phyloP scores from a whole-genome alignment of 495 filamentous ascomycete genomes.

The Letharia lupina region DNA sequence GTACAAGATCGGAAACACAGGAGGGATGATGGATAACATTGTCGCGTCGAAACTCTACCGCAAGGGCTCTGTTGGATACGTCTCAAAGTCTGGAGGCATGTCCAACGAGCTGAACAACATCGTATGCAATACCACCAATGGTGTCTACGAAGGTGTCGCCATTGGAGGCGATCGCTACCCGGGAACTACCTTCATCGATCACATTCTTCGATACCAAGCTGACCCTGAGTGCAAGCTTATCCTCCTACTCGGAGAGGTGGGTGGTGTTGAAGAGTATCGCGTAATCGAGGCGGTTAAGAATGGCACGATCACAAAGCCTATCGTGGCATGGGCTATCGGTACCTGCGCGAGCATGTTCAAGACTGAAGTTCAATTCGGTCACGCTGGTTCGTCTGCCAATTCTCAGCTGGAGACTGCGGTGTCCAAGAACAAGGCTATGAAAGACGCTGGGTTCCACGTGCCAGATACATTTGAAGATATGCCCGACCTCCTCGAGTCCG shows the following conservation, averaged over 20 bases:
- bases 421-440: conserved; percentile 93
- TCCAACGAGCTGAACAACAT: conserved; percentile 99
- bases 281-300: conserved; percentile 96
- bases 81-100: conserved; percentile 99
- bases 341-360: conserved; percentile 99
- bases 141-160: conserved; percentile 97
- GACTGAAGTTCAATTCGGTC: conserved; percentile 99
- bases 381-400: conserved; percentile 97
- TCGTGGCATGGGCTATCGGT: conserved; percentile 98
- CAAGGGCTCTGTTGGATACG: conserved; percentile 94
- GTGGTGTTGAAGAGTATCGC: conserved; percentile 99
- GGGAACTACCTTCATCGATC: conserved; percentile 98
- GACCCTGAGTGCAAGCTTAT: conserved; percentile 98
- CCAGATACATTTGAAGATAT: conserved; percentile 97
- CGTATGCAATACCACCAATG: conserved; percentile 86
- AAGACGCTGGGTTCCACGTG: conserved; percentile 86
- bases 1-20: conserved; percentile 99
- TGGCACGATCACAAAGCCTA: conserved; percentile 90
- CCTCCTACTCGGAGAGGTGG: conserved; percentile 91
- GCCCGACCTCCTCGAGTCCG: conserved; percentile 59
- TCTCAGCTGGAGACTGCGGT: conserved; percentile 96
- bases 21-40: conserved; percentile 99
- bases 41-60: conserved; percentile 99
- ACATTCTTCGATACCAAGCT: conserved; percentile 86
- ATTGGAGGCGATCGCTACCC: conserved; percentile 99